These are phyloP conservation scores for Ramalina intermedia DNA, from an alignment of 495 filamentous ascomycete species.

Conservation along the genomic window DNA sequence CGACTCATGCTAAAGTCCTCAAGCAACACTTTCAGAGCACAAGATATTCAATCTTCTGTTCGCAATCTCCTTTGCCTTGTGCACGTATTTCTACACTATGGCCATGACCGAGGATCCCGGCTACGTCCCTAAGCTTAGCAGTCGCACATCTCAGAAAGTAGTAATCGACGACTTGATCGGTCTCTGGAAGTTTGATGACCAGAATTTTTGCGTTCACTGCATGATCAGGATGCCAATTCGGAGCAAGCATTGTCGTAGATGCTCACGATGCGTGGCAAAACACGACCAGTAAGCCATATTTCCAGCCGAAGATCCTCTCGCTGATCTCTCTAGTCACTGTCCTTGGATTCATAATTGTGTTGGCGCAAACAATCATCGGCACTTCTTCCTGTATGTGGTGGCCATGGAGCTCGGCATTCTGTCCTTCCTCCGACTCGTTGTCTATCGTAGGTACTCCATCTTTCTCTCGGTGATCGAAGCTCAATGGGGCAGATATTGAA, in stretches of 20 bases:
- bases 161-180: constrained; percentile 72
- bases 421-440: constrained; percentile 37
- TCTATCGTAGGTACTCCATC: constrained; percentile 34
- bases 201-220: constrained; percentile 84
- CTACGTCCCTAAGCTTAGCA: constrained; percentile 83
- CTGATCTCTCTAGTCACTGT: constrained; percentile 64
- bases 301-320: constrained; percentile 5
- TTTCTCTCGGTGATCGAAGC: neutral
- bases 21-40: constrained; percentile 48
- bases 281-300: constrained; percentile 72
- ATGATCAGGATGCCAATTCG: constrained; percentile 85
- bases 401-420: constrained; percentile 62
- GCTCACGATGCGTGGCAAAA: constrained; percentile 84
- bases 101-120: constrained; percentile 84
- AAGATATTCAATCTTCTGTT: constrained; percentile 67
- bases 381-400: constrained; percentile 82
- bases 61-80: constrained; percentile 43
- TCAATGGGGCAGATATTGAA: constrained; percentile 26
- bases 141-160: constrained; percentile 73
- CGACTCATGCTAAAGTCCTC: constrained; percentile 15
- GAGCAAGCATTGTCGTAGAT: constrained; percentile 89
- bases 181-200: constrained; percentile 80
- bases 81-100: constrained; percentile 70
- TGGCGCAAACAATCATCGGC: constrained; percentile 84
- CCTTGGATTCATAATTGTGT: constrained; percentile 97